Evolutionary conservation across 139 green algal species (phyloP).

Genomic region (Tetraselmis chui): DNA sequence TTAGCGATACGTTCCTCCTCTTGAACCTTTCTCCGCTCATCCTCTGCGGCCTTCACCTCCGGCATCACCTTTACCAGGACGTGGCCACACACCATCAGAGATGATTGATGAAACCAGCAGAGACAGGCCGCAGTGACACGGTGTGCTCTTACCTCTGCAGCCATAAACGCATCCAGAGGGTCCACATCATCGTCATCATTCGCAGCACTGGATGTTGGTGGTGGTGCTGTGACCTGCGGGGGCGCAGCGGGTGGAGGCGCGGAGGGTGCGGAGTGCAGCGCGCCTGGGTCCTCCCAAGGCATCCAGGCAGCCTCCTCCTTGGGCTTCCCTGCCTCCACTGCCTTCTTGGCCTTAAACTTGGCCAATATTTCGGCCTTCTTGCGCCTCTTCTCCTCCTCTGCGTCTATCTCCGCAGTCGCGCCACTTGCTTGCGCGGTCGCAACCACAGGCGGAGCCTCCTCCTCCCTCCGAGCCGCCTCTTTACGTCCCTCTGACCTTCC

Average conservation of each 20-base stretch:
- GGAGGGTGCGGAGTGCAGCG: constrained; percentile 3
- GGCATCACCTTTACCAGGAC: constrained; percentile 31
- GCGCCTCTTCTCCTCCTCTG: not conserved
- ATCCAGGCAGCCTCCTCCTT: not conserved
- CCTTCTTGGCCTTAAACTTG: not conserved
- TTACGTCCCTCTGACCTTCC: too few relatives aligned
- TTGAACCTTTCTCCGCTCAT: constrained; percentile 20
- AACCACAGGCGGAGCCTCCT: too few relatives aligned
- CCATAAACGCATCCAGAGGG: constrained; percentile 83
- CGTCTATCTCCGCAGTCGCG: too few relatives aligned
- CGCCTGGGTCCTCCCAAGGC: not conserved
- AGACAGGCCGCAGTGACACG: not conserved
- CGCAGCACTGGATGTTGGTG: not conserved
- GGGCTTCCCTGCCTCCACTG: constrained; percentile 10
- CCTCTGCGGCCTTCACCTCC: constrained; percentile 47
- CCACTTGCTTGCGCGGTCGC: too few relatives aligned
- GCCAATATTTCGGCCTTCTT: not conserved
- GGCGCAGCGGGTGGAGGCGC: not conserved
- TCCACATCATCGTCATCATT: constrained; percentile 57
- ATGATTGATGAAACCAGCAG: not conserved
- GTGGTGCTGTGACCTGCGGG: not conserved
- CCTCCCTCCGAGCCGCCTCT: too few relatives aligned
- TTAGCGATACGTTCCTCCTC: constrained; percentile 34
- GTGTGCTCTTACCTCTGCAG: constrained; percentile 51
- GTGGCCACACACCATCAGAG: not conserved